These are phyloP conservation scores for Fusarium heterosporum DNA, from an alignment of 2,329 filamentous ascomycete genomes.

Conservation along the genomic window DNA sequence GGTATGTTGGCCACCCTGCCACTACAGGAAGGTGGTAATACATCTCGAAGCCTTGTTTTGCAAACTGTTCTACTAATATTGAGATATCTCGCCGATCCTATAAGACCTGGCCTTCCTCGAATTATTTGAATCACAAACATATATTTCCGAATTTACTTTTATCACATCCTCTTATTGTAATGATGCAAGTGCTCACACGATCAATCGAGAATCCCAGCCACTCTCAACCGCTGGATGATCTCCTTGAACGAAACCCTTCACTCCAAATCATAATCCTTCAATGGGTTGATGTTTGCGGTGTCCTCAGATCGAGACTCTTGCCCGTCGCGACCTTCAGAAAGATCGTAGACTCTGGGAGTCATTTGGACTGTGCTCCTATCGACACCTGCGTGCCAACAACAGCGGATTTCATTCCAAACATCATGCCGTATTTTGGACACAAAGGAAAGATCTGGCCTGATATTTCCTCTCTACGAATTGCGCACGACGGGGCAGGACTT, in stretches of 20 bases:
- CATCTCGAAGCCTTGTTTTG: background rate
- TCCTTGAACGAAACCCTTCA: background rate
- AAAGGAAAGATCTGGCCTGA: slow-evolving; percentile 11
- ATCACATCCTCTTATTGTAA: background rate
- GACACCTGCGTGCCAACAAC: slow-evolving; percentile 16
- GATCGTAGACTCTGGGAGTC: background rate
- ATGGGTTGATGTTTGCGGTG: slow-evolving; percentile 24
- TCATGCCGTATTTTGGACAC: background rate
- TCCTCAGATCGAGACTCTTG: background rate
- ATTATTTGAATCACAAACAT: background rate
- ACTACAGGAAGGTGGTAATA: background rate
- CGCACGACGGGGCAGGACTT: background rate
- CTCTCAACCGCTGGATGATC: background rate
- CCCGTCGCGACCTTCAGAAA: background rate
- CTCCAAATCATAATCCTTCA: background rate
- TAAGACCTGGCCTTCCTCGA: background rate
- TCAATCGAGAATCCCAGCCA: background rate
- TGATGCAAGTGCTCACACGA: background rate
- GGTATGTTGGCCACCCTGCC: background rate
- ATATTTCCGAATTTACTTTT: background rate
- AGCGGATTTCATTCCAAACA: background rate
- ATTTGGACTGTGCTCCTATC: slow-evolving; percentile 5
- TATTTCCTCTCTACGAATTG: background rate
- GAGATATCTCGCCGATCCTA: background rate
- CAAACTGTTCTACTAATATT: background rate